phyloP scores from a whole-genome alignment of 495 filamentous ascomycete species.

The Trichoderma orchidacearum region DNA sequence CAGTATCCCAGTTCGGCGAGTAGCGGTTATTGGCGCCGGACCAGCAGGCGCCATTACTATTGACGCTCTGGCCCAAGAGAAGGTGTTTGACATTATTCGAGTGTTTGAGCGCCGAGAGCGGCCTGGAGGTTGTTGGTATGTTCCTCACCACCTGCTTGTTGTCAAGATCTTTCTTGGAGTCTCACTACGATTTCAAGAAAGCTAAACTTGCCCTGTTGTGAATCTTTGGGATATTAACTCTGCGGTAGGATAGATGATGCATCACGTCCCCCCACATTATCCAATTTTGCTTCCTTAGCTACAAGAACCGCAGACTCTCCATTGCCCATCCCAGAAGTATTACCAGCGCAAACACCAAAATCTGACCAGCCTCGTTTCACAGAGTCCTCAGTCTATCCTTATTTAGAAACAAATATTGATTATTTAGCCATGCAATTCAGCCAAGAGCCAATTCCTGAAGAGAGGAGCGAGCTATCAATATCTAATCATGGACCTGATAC shows the following conservation, averaged over 20 bases:
- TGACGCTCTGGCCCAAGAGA: conserved; percentile 42
- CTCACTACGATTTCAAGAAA: too few relatives aligned
- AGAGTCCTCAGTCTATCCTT: conserved; percentile 31
- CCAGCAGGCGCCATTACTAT: conserved; percentile 45
- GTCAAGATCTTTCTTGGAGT: too few relatives aligned
- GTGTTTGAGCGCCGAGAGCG: conserved; percentile 46
- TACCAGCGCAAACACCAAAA: conserved; percentile 33
- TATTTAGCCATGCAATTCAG: conserved; percentile 21
- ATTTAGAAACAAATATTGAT: conserved; percentile 29
- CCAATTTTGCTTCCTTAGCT: conserved; percentile 27
- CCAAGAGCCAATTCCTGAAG: conserved; percentile 23
- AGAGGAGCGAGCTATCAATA: conserved; percentile 13
- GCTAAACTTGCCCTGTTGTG: too few relatives aligned
- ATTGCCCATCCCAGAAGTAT: conserved; percentile 25
- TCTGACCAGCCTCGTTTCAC: conserved; percentile 30
- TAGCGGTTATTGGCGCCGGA: conserved; percentile 46
- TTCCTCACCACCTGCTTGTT: neutral
- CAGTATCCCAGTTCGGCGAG: conserved; percentile 27
- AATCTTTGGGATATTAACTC: conserved; percentile 2
- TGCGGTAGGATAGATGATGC: conserved; percentile 29
- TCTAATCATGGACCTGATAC: conserved; percentile 16
- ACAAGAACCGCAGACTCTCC: conserved; percentile 34
- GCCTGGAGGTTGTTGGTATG: conserved; percentile 45
- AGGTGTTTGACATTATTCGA: conserved; percentile 38
- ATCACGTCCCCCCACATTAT: conserved; percentile 14